phyloP scores from a whole-genome alignment of 2,329 filamentous ascomycete genomes.

The Cladophialophora exuberans region DNA sequence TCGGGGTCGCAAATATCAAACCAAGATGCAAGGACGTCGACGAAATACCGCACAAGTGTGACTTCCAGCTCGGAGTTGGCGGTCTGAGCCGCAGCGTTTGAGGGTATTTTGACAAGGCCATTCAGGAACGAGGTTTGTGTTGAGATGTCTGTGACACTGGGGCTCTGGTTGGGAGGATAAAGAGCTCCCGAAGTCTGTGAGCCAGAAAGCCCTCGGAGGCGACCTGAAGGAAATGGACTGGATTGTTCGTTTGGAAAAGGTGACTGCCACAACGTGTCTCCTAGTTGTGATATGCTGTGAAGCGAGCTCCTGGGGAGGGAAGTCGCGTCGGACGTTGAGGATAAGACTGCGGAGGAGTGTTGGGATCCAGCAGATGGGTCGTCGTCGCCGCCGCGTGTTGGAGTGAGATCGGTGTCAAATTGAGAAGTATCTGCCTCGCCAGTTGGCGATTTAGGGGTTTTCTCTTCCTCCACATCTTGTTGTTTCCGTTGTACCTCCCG shows the following conservation, averaged over 20 bases:
- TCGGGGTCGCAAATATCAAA: conserved; percentile 49
- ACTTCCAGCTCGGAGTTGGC: conserved; percentile 12
- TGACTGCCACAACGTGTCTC: background rate
- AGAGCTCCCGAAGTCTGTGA: background rate
- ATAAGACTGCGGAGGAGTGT: background rate
- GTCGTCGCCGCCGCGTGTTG: background rate
- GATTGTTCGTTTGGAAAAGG: background rate
- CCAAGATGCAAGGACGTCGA: conserved; percentile 35
- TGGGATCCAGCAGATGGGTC: background rate
- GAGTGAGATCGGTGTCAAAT: background rate
- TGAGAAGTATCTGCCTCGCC: background rate
- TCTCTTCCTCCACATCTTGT: background rate
- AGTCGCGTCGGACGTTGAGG: background rate
- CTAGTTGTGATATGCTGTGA: background rate
- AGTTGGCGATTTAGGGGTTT: background rate
- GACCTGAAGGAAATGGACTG: background rate
- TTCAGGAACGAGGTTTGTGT: background rate
- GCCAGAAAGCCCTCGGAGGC: background rate
- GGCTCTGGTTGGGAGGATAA: background rate
- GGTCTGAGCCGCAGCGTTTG: conserved; percentile 1
- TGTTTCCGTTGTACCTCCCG: no score
- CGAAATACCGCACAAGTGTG: conserved; percentile 30
- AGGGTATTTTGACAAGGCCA: conserved; percentile 16
- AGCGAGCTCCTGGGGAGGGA: background rate
- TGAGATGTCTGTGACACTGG: background rate